Conservation (phyloP, 768 basidiomycete species). For the Naganishia vaughanmartiniae region DNA sequence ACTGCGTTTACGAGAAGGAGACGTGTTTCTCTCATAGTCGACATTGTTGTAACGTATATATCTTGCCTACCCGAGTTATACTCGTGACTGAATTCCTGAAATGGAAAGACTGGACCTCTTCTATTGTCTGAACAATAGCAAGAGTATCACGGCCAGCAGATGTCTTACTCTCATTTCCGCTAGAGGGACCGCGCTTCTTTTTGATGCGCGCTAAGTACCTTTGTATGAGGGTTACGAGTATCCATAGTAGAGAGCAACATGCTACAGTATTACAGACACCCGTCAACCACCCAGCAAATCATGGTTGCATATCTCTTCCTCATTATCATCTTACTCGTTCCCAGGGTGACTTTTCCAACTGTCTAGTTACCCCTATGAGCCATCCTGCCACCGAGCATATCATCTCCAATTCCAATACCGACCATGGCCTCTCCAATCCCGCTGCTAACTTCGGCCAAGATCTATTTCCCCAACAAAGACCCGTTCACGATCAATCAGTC, state of each 20-base stretch:
- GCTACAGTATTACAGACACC: not conserved
- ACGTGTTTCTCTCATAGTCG: too few relatives aligned
- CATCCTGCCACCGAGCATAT: slow-evolving; percentile 44
- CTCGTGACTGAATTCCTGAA: too few relatives aligned
- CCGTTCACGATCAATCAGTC: too few relatives aligned
- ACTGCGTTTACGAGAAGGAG: too few relatives aligned
- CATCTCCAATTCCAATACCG: slow-evolving; percentile 67
- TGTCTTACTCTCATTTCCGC: slow-evolving; percentile 7
- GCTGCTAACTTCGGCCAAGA: slow-evolving; percentile 75
- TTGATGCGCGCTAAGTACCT: not conserved
- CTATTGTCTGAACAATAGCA: slow-evolving; percentile 1
- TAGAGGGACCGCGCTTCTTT: not conserved
- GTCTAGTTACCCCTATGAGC: slow-evolving; percentile 45
- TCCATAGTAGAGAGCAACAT: not conserved
- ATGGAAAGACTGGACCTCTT: too few relatives aligned
- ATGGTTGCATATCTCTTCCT: not conserved
- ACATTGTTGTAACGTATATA: not conserved
- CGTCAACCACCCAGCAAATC: too few relatives aligned
- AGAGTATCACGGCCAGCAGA: not conserved
- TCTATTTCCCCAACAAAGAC: slow-evolving; percentile 33
- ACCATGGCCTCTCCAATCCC: slow-evolving; percentile 90
- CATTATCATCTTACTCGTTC: too few relatives aligned
- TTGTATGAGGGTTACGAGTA: not conserved
- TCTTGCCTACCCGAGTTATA: too few relatives aligned
- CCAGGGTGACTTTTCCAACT: too few relatives aligned